phyloP scores from a whole-genome alignment of 1,284 basidiomycete genomes.

The Cryptococcus amylolentus region DNA sequence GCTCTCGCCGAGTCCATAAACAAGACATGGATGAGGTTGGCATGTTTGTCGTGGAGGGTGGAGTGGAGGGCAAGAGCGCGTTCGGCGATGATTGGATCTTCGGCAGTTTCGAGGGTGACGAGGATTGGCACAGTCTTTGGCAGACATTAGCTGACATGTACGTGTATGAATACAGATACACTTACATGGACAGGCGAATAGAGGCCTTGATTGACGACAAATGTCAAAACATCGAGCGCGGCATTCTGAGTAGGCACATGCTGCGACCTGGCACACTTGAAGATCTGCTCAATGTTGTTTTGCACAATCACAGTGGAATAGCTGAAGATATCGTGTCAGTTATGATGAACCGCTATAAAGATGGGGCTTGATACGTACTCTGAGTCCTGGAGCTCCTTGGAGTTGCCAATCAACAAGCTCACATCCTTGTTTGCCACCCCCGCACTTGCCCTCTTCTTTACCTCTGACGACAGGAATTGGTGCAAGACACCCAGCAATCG shows the following conservation, averaged over 20 bases:
- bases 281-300: slow-evolving; percentile 77
- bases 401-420: slow-evolving; percentile 89
- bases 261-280: slow-evolving; percentile 72
- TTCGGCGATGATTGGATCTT: slow-evolving; percentile 60
- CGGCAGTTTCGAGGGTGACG: slow-evolving; percentile 85
- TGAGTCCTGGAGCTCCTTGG: slow-evolving; percentile 89
- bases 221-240: slow-evolving; percentile 85
- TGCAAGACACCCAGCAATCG: slow-evolving; percentile 81
- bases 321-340: slow-evolving; percentile 51
- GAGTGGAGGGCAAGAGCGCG: slow-evolving; percentile 78
- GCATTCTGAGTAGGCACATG: slow-evolving; percentile 69
- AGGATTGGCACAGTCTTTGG: slow-evolving; percentile 84
- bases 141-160: slow-evolving; percentile 1
- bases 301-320: slow-evolving; percentile 92
- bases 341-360: neutral
- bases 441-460: slow-evolving; percentile 59
- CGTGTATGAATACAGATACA: neutral
- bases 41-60: slow-evolving; percentile 81
- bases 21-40: slow-evolving; percentile 79
- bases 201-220: slow-evolving; percentile 90
- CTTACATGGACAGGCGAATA: slow-evolving; percentile 84
- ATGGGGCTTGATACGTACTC: slow-evolving; percentile 59
- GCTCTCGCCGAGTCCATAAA: slow-evolving; percentile 73
- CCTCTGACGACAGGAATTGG: slow-evolving; percentile 79
- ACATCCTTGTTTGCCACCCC: slow-evolving; percentile 58